Conservation (phyloP, 2,329 filamentous ascomycete genomes). For the Blastomyces gilchristii region DNA sequence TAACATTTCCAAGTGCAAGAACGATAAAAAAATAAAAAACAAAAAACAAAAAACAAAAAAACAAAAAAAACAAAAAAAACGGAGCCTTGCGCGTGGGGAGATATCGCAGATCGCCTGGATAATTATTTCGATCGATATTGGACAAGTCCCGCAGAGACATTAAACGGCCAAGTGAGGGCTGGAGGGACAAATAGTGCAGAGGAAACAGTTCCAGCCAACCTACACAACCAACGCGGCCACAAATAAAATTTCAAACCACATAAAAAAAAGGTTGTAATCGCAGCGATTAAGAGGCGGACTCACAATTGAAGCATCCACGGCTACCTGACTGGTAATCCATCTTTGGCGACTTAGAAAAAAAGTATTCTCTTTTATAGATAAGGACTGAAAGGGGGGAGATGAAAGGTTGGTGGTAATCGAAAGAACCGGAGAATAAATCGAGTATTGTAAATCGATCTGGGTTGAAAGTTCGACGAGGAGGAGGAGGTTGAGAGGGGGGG, state of each 20-base stretch:
- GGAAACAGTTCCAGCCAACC: background rate
- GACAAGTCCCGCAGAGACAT: background rate
- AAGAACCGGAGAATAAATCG: background rate
- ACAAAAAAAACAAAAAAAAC: background rate
- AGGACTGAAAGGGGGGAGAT: constrained; percentile 3
- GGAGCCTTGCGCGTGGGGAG: background rate
- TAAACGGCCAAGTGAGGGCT: background rate
- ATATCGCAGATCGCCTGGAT: background rate
- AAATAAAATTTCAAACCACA: background rate
- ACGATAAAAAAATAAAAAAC: background rate
- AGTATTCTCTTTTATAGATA: constrained; percentile 7
- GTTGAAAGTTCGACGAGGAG: background rate
- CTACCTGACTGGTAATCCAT: constrained; percentile 43
- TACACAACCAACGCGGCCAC: background rate
- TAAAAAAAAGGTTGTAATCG: background rate
- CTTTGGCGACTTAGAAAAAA: constrained; percentile 16
- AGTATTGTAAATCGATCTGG: background rate
- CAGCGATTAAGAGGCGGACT: constrained; percentile 23
- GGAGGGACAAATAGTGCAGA: background rate
- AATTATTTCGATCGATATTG: background rate
- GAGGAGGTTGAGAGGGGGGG: constrained; percentile 1
- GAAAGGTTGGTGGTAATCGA: background rate
- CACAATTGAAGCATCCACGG: constrained; percentile 52
- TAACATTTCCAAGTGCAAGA: background rate
- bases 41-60: background rate